Evolutionary conservation across 495 filamentous ascomycete species (phyloP).

Genomic region (Delitschia confertaspora): DNA sequence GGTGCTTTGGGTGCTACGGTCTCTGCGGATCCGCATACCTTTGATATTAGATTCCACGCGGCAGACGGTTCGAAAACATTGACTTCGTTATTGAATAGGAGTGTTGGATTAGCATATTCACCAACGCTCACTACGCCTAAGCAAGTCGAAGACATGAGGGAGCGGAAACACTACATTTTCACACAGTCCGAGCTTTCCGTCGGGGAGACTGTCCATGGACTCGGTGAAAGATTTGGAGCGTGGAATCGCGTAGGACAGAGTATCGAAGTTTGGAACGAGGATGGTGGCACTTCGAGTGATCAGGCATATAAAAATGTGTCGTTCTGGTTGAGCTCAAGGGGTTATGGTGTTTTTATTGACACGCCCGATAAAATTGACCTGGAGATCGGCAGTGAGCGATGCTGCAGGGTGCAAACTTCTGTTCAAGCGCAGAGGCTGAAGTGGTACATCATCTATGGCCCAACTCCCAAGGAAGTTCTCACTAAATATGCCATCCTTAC

Average conservation of each 20-base stretch:
- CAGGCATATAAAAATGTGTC: constrained; percentile 68
- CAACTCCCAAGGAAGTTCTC: constrained; percentile 58
- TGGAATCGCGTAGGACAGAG: constrained; percentile 63
- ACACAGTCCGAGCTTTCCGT: constrained; percentile 48
- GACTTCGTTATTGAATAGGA: constrained; percentile 21
- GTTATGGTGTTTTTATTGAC: constrained; percentile 62
- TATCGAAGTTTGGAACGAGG: constrained; percentile 61
- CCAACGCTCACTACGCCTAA: constrained; percentile 28
- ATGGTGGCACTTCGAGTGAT: constrained; percentile 62
- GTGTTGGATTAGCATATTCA: constrained; percentile 23
- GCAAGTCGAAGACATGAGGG: constrained; percentile 30
- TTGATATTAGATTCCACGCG: constrained; percentile 23
- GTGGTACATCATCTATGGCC: constrained; percentile 55
- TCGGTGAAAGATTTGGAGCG: constrained; percentile 62
- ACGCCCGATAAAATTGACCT: constrained; percentile 32
- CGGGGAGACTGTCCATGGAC: constrained; percentile 59
- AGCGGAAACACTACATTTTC: constrained; percentile 21
- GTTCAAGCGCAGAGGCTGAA: constrained; percentile 52
- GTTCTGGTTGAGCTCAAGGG: constrained; percentile 58
- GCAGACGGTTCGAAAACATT: constrained; percentile 17
- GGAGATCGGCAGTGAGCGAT: constrained; percentile 60
- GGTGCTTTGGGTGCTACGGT: constrained; percentile 41
- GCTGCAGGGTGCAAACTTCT: constrained; percentile 50
- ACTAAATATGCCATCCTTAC: constrained; percentile 54
- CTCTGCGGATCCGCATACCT: constrained; percentile 11